These are phyloP conservation scores for Arthroderma uncinatum DNA, from an alignment of 2,329 filamentous ascomycete species.

Conservation along the genomic window DNA sequence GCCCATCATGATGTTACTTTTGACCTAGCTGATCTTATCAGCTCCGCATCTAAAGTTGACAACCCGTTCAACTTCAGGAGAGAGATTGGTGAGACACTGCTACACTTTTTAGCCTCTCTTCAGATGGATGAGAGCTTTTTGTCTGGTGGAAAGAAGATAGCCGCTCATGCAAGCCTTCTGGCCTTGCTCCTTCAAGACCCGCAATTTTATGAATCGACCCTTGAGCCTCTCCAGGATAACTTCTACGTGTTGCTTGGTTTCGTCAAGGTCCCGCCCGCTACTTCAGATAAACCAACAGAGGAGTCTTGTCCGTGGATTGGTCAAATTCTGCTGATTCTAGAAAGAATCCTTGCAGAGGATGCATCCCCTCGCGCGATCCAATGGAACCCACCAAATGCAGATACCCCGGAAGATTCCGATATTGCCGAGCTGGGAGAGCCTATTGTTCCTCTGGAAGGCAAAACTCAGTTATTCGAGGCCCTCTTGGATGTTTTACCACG, in stretches of 20 bases:
- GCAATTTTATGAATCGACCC: constrained; percentile 65
- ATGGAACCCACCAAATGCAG: constrained; percentile 51
- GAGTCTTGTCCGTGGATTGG: constrained; percentile 87
- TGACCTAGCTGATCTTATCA: constrained; percentile 78
- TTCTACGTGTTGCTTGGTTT: constrained; percentile 67
- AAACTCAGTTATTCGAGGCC: constrained; percentile 59
- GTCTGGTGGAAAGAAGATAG: constrained; percentile 56
- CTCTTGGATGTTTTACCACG: constrained; percentile 76
- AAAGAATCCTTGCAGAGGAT: constrained; percentile 82
- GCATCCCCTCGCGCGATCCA: constrained; percentile 63
- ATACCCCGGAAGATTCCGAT: constrained; percentile 29
- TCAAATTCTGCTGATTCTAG: constrained; percentile 77
- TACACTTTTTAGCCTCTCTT: constrained; percentile 66
- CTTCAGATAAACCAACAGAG: constrained; percentile 55
- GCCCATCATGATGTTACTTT: constrained; percentile 81
- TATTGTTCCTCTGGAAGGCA: constrained; percentile 54
- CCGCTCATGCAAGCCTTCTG: constrained; percentile 83
- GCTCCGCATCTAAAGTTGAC: constrained; percentile 55
- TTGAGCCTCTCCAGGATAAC: constrained; percentile 64
- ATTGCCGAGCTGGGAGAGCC: constrained; percentile 49
- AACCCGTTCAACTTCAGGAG: constrained; percentile 50
- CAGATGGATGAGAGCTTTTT: constrained; percentile 48
- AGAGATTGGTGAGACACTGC: constrained; percentile 71
- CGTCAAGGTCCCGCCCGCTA: constrained; percentile 49
- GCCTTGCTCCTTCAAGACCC: constrained; percentile 76